Evolutionary conservation across 2,329 filamentous ascomycete genomes (phyloP).

Genomic region (Trichoderma guizhouense): DNA sequence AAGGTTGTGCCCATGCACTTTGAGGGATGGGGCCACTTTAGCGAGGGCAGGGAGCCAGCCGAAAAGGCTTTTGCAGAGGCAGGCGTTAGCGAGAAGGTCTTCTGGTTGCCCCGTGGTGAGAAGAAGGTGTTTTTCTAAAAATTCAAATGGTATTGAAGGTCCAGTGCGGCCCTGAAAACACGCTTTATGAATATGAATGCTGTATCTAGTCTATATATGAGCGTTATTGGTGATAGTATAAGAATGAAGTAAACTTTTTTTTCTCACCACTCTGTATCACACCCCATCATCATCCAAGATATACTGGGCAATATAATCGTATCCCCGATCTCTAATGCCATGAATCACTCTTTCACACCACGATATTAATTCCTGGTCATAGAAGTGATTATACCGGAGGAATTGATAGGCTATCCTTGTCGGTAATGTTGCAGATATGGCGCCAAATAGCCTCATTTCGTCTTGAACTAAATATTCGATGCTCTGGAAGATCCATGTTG

Average conservation of each 20-base stretch:
- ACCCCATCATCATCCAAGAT: constrained; percentile 8
- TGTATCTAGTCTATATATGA: not conserved
- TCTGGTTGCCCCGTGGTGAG: constrained; percentile 33
- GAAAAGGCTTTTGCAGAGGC: constrained; percentile 31
- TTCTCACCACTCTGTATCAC: not conserved
- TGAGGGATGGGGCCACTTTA: constrained; percentile 45
- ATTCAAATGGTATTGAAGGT: not conserved
- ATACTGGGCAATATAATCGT: constrained; percentile 12
- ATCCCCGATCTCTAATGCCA: not conserved
- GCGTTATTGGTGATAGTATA: not conserved
- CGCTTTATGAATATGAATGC: not conserved
- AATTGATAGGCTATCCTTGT: constrained; percentile 24
- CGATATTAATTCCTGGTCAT: not conserved
- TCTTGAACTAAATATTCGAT: constrained; percentile 38
- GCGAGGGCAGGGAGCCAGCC: constrained; percentile 30
- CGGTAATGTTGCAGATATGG: constrained; percentile 34
- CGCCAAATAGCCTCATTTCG: constrained; percentile 39
- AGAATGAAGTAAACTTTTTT: not conserved
- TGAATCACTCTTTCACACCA: constrained; percentile 11
- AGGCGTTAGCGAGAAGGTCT: constrained; percentile 33
- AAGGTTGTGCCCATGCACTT: constrained; percentile 46
- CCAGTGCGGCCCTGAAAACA: not conserved
- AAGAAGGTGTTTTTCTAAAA: constrained; percentile 12
- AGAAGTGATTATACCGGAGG: not conserved
- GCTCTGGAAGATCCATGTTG: constrained; percentile 31